Evolutionary conservation across 192 early-diverging fungal genomes (phyloP), one percentile per base, ranked within the genome.

Genomic region (Linnemannia zychae): DNA sequence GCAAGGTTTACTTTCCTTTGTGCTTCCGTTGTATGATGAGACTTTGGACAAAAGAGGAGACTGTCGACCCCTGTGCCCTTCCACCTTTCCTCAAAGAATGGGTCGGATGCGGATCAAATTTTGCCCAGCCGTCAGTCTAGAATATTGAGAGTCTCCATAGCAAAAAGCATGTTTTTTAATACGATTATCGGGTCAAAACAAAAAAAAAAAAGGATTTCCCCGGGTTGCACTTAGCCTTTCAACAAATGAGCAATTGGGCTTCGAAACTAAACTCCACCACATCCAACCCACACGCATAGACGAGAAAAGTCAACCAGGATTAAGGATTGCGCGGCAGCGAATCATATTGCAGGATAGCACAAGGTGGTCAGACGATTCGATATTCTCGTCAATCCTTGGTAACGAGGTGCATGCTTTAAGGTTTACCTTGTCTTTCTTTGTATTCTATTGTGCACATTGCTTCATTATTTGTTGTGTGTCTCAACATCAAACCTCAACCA

Each of bases 291-390:
- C n/a, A 44, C 40, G 40, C 40, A 44, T n/a, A 44, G 40, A 57
- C 53, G 15, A n/a, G 40, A 44, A 63, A 63, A 63, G 53, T 60
- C 53, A 60, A 60, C 24, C n/a, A 60, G 57, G 28, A 63, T n/a
- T 63, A 63, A 63, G 57, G 57, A 63, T 63, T 63, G 3, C n/a
- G 57, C 1, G 0, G 0, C 0, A 31, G 57, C 57, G 24, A 63
- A 63, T 63, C 57, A 63, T 0, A 63, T 12, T 63, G 24, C 57
- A 63, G 57, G 57, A 63, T 63, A 15, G 28, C 1, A 33, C 57
- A 63, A 63, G 57, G 57, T 63, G 57, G 28, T 63, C 57, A 63
- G 57, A 63, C 57, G 57, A 63, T 63, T 63, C 40, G 40, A 6
- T 13, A 12, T 63, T 63, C 57, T 31, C 57, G 57, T 63, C 57